phyloP scores from a whole-genome alignment of 257 asterid genomes.

The Cruciata laevipes region DNA sequence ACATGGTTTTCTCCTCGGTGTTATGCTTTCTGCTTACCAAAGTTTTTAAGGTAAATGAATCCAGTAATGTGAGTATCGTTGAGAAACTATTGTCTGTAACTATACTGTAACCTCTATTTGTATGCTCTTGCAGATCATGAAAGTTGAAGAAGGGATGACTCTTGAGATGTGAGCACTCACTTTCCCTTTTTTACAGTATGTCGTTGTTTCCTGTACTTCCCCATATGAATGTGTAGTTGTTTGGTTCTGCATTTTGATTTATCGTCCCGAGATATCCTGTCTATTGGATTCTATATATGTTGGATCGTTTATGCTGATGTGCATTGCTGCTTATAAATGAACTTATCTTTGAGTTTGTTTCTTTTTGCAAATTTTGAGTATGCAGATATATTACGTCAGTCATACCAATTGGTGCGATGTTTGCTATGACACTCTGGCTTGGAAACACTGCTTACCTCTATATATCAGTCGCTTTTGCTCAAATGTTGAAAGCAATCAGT shows the following conservation, averaged over 20 bases:
- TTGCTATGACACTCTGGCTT: conserved; percentile 98
- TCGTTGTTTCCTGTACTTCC: neutral
- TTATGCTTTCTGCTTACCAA: conserved; percentile 76
- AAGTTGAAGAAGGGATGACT: conserved; percentile 95
- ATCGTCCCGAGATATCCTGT: neutral
- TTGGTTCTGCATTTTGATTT: neutral
- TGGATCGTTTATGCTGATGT: neutral
- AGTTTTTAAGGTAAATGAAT: conserved; percentile 66
- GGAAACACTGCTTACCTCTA: conserved; percentile 99
- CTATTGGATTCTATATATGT: neutral
- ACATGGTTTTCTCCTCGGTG: conserved; percentile 92
- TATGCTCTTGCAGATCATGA: conserved; percentile 52
- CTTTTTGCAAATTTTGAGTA: conserved; percentile 12
- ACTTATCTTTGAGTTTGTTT: neutral
- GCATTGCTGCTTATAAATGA: neutral
- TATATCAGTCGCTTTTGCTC: conserved; percentile 96
- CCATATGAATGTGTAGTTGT: neutral
- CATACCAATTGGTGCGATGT: conserved; percentile 94
- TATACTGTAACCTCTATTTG: conserved; percentile 9
- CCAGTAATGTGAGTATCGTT: conserved; percentile 10
- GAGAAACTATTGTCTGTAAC: neutral
- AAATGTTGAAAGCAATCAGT: conserved; percentile 97
- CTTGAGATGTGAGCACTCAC: conserved; percentile 69
- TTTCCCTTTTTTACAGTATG: neutral
- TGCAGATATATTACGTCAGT: conserved; percentile 78